These are phyloP conservation scores for Calocybe indica DNA, from an alignment of 768 basidiomycete species.

Conservation along the genomic window DNA sequence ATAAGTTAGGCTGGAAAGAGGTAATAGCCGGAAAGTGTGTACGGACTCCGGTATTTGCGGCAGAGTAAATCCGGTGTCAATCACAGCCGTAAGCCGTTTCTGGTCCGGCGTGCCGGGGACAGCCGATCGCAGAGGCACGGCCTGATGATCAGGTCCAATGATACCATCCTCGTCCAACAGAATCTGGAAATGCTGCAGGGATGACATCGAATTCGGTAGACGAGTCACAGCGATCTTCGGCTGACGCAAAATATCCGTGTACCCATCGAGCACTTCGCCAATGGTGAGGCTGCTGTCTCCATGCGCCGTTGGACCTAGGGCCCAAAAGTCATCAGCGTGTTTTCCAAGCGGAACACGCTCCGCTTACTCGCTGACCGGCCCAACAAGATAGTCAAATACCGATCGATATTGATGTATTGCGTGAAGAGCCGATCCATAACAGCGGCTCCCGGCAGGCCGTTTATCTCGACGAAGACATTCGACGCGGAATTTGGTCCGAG, in stretches of 20 bases:
- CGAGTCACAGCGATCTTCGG: conserved; percentile 44
- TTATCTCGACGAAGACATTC: conserved; percentile 29
- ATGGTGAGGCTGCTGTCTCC: conserved; percentile 56
- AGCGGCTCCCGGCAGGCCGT: conserved; percentile 37
- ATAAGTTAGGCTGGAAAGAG: conserved; percentile 10
- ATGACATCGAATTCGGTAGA: conserved; percentile 21
- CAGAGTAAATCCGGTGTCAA: conserved; percentile 68
- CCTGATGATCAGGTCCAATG: conserved; percentile 53
- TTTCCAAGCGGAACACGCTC: no score
- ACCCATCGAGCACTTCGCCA: conserved; percentile 49
- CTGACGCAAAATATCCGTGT: conserved; percentile 41
- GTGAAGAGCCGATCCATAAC: conserved; percentile 62
- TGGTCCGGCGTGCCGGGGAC: conserved; percentile 37
- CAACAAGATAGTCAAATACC: conserved; percentile 59
- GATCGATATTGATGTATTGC: conserved; percentile 50
- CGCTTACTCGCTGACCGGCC: conserved; percentile 15
- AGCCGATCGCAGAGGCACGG: conserved; percentile 36
- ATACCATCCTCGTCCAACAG: conserved; percentile 58
- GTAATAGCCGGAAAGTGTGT: conserved; percentile 1
- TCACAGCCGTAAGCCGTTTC: conserved; percentile 49
- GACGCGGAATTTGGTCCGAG: conserved; percentile 62
- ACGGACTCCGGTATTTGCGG: conserved; percentile 52
- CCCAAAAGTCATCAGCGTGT: no score
- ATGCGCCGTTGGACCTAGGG: conserved; percentile 38
- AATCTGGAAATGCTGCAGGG: conserved; percentile 61